Percentiles rank a stretch among this genome's conserved stretches.
These are phyloP conservation scores for Colletotrichum tofieldiae DNA, from an alignment of 2,329 filamentous ascomycete genomes.

Conservation along the genomic window DNA sequence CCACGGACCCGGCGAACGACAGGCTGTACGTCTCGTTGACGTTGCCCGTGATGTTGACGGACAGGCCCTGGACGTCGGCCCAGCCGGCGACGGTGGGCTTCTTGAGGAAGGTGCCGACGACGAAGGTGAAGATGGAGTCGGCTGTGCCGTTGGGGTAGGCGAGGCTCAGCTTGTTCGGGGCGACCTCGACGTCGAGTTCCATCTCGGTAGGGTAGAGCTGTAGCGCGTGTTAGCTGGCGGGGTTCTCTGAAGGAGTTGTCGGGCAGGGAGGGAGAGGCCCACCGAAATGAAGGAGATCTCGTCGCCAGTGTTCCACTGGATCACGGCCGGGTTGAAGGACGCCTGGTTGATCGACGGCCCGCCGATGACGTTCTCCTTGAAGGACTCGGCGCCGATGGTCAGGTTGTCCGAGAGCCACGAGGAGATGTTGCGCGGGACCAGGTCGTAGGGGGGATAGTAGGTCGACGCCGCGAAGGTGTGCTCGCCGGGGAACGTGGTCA, in stretches of 20 bases:
- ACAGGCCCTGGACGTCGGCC: constrained; percentile 64
- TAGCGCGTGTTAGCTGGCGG: constrained; percentile 44
- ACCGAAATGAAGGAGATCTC: constrained; percentile 54
- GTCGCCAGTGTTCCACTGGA: constrained; percentile 68
- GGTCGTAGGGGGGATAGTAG: constrained; percentile 73
- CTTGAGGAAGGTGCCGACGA: constrained; percentile 63
- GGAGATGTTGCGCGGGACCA: constrained; percentile 70
- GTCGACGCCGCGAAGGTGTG: constrained; percentile 67
- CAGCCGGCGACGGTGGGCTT: constrained; percentile 62
- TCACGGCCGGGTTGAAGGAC: constrained; percentile 72
- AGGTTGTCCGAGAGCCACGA: constrained; percentile 71
- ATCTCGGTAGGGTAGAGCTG: constrained; percentile 58
- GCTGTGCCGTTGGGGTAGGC: constrained; percentile 68
- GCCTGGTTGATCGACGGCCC: constrained; percentile 66
- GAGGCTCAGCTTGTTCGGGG: constrained; percentile 61
- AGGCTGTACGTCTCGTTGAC: constrained; percentile 58
- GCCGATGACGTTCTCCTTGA: constrained; percentile 69
- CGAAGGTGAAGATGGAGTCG: constrained; percentile 65
- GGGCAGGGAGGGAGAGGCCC: constrained; percentile 12
- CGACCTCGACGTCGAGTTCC: constrained; percentile 58
- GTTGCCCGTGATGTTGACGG: constrained; percentile 62
- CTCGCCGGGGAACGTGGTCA: constrained; percentile 67
- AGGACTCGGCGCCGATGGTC: constrained; percentile 73
- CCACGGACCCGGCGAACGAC: constrained; percentile 59
- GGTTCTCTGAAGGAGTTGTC: background rate